Conservation (phyloP, 139 green algal species). For the Picochlorum sp. region DNA sequence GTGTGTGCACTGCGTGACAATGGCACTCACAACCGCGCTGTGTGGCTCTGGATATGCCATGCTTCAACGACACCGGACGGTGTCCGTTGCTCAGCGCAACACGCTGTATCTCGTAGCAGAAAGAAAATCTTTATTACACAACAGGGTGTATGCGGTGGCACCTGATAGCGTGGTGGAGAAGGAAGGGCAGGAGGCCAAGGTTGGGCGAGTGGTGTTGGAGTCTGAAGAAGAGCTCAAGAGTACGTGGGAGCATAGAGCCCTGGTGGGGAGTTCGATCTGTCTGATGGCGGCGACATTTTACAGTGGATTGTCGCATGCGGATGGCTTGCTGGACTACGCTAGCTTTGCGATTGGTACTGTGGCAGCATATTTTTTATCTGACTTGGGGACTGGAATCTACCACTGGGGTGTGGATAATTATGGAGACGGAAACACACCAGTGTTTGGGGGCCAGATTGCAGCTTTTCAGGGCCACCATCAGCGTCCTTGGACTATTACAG, state of each 20-base stretch:
- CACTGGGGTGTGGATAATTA: slow-evolving; percentile 47
- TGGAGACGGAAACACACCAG: slow-evolving; percentile 72
- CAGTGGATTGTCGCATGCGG: slow-evolving; percentile 16
- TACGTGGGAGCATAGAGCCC: slow-evolving; percentile 43
- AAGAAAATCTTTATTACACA: too few species aligned
- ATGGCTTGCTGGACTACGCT: slow-evolving; percentile 3
- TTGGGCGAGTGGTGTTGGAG: slow-evolving; percentile 37
- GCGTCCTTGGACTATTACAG: slow-evolving; percentile 91
- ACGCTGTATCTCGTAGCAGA: too few species aligned
- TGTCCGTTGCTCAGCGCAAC: too few species aligned
- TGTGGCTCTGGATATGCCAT: too few species aligned
- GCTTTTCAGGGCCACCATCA: slow-evolving; percentile 93
- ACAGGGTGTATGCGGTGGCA: too few species aligned
- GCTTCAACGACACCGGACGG: too few species aligned
- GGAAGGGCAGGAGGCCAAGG: background rate
- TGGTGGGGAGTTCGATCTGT: slow-evolving; percentile 37
- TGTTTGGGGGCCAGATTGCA: slow-evolving; percentile 89
- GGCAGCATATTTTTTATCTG: background rate
- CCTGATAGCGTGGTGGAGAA: too few species aligned
- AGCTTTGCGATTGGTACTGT: slow-evolving; percentile 15
- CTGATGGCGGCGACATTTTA: slow-evolving; percentile 36
- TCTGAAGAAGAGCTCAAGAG: slow-evolving; percentile 34
- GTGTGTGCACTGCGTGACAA: too few species aligned
- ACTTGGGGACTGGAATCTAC: slow-evolving; percentile 23
- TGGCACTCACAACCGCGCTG: too few species aligned